Evolutionary conservation across 257 asterid species (phyloP).

Genomic region (Apocynum venetum): DNA sequence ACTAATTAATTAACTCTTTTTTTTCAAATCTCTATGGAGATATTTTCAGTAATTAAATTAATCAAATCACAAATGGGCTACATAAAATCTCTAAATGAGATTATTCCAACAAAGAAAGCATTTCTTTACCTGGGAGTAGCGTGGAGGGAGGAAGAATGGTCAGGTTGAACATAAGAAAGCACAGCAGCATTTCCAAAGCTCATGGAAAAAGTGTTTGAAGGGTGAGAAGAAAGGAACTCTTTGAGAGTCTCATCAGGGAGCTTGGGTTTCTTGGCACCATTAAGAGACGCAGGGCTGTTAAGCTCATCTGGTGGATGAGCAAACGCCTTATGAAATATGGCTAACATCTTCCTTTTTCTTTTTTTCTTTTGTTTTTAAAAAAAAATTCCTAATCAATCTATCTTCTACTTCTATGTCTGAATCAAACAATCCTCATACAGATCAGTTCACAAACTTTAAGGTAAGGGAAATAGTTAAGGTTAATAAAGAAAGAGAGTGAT

Average conservation of each 20-base stretch:
- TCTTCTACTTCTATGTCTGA: not conserved
- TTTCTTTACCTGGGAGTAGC: conserved; percentile 34
- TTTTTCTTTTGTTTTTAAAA: not conserved
- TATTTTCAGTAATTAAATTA: too few species aligned
- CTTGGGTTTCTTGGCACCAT: conserved; percentile 35
- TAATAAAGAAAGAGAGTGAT: too few species aligned
- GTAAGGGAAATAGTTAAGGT: not conserved
- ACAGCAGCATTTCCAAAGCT: conserved; percentile 63
- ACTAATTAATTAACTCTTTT: too few species aligned
- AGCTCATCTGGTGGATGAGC: conserved; percentile 88
- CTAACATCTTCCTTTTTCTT: conserved; percentile 42
- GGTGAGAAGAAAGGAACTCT: conserved; percentile 41
- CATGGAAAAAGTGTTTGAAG: conserved; percentile 41
- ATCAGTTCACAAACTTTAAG: not conserved
- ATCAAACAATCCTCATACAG: not conserved
- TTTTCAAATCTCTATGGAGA: too few species aligned
- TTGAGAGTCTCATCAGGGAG: conserved; percentile 54
- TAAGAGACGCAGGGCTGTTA: conserved; percentile 55
- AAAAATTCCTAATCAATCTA: too few species aligned
- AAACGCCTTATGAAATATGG: conserved; percentile 67
- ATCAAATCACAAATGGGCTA: too few species aligned
- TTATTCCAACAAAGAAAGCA: too few species aligned
- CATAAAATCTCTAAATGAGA: too few species aligned
- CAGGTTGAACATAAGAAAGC: conserved; percentile 52
- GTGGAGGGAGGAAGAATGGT: conserved; percentile 18